Evolutionary conservation across 176 grass and related monocot species (phyloP).

Genomic region (Urochloa ruziziensis): DNA sequence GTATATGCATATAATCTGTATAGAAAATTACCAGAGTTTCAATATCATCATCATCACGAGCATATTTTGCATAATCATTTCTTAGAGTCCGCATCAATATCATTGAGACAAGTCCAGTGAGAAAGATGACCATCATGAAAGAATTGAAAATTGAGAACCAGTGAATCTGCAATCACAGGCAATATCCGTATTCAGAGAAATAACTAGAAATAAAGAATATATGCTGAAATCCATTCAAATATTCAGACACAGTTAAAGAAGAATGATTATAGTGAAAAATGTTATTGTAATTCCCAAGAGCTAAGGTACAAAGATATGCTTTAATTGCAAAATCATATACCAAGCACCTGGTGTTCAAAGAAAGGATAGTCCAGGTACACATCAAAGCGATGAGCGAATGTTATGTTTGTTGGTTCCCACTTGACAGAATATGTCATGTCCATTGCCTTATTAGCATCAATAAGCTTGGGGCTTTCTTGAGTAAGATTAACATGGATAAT

Average conservation of each 20-base stretch:
- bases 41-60: slow-evolving; percentile 87
- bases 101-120: slow-evolving; percentile 95
- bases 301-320: neutral
- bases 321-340: slow-evolving; percentile 5
- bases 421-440: slow-evolving; percentile 78
- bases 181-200: slow-evolving; percentile 14
- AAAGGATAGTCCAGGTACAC: slow-evolving; percentile 81
- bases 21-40: slow-evolving; percentile 80
- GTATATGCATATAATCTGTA: neutral
- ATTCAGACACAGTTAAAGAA: neutral
- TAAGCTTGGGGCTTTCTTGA: slow-evolving; percentile 74
- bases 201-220: neutral
- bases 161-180: slow-evolving; percentile 61
- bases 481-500: slow-evolving; percentile 87
- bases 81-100: slow-evolving; percentile 94
- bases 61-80: slow-evolving; percentile 99
- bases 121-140: slow-evolving; percentile 99
- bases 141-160: slow-evolving; percentile 99
- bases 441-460: slow-evolving; percentile 60
- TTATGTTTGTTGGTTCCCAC: slow-evolving; percentile 59
- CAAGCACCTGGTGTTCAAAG: slow-evolving; percentile 73
- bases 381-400: slow-evolving; percentile 70
- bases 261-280: neutral
- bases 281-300: neutral
- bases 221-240: neutral